These are phyloP conservation scores for Ustanciosporium gigantosporum DNA, from an alignment of 1,284 basidiomycete species.

Conservation along the genomic window DNA sequence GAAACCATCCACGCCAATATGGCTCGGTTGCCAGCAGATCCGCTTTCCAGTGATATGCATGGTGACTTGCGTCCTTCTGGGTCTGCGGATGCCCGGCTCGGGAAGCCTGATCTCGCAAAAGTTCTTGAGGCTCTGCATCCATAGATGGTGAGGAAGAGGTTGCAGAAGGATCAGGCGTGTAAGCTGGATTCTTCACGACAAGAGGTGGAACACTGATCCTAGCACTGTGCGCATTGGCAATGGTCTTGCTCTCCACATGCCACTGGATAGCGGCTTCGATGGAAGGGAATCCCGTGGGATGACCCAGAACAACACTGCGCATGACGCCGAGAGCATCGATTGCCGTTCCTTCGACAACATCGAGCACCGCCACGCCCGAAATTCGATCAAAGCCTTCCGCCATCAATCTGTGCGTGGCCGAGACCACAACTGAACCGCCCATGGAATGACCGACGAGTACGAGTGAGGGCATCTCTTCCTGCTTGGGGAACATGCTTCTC, in stretches of 20 bases:
- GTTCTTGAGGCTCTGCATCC: conserved; percentile 18
- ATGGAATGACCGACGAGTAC: conserved; percentile 61
- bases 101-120: not conserved
- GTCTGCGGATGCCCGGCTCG: not conserved
- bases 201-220: conserved; percentile 55
- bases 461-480: conserved; percentile 38
- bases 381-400: conserved; percentile 61
- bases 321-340: conserved; percentile 88
- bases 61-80: not conserved
- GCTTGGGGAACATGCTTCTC: conserved; percentile 32
- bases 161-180: not conserved
- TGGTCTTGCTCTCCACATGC: conserved; percentile 70
- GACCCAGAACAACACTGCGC: conserved; percentile 80
- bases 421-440: conserved; percentile 57
- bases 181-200: conserved; percentile 29
- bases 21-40: conserved; percentile 81
- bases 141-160: not conserved
- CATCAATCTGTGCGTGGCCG: conserved; percentile 40
- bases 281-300: conserved; percentile 81
- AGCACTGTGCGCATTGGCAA: conserved; percentile 55
- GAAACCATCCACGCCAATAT: conserved; percentile 94
- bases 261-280: conserved; percentile 86
- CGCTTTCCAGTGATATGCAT: conserved; percentile 73
- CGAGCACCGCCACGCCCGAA: conserved; percentile 82
- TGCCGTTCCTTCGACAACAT: conserved; percentile 97